phyloP scores from a whole-genome alignment of 306 rosid genomes.

The Vigna reflexopilosa region DNA sequence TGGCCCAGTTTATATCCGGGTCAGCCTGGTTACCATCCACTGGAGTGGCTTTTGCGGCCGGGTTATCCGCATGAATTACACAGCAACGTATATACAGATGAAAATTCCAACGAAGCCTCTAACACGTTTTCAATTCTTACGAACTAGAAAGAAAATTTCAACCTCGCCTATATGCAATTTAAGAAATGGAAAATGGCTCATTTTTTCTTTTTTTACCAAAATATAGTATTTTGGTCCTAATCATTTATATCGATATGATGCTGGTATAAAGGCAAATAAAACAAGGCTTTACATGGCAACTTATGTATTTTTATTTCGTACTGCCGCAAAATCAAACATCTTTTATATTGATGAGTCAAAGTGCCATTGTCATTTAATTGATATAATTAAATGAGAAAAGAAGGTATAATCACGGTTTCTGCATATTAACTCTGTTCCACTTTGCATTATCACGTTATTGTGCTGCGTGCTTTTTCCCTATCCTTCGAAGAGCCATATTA shows the following conservation, averaged over 20 bases:
- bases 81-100: neutral
- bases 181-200: neutral
- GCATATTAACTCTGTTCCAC: neutral
- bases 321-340: neutral
- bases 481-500: too few relatives aligned
- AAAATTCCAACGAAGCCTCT: neutral
- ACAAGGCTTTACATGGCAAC: slow-evolving; percentile 1
- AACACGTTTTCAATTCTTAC: too few relatives aligned
- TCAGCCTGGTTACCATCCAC: slow-evolving; percentile 90
- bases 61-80: slow-evolving; percentile 55
- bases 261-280: slow-evolving; percentile 21
- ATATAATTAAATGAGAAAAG: neutral
- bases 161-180: slow-evolving; percentile 3
- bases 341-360: slow-evolving; percentile 14
- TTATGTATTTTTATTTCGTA: neutral
- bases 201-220: slow-evolving; percentile 32
- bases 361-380: neutral
- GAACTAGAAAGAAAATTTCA: neutral
- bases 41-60: slow-evolving; percentile 86
- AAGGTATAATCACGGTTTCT: neutral
- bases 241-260: neutral
- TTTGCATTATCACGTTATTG: slow-evolving; percentile 12
- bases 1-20: slow-evolving; percentile 75
- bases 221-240: slow-evolving; percentile 6
- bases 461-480: neutral